Evolutionary conservation across 1,284 basidiomycete genomes (phyloP).

Genomic region (Cryptococcus deneoformans): DNA sequence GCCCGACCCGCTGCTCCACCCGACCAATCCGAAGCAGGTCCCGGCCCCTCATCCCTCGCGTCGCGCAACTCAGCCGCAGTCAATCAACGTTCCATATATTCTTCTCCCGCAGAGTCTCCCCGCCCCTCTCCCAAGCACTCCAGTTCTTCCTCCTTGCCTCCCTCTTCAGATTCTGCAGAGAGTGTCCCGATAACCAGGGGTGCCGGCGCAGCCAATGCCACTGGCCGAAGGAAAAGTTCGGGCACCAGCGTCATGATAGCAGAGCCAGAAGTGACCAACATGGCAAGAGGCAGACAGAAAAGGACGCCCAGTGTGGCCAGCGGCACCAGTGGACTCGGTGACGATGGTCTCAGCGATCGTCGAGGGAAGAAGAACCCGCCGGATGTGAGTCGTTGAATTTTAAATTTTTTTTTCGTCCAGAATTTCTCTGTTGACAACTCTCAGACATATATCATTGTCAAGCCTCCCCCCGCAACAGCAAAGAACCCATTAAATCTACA

Average conservation of each 20-base stretch:
- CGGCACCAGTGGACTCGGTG: not conserved
- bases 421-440: too few species aligned
- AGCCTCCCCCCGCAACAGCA: conserved; percentile 34
- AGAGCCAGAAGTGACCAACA: conserved; percentile 14
- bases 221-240: conserved; percentile 11
- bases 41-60: not conserved
- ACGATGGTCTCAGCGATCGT: not conserved
- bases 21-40: not conserved
- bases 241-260: conserved; percentile 18
- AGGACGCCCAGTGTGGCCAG: not conserved
- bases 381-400: conserved; percentile 13
- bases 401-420: too few species aligned
- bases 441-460: not conserved
- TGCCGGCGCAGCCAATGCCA: not conserved
- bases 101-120: conserved; percentile 7
- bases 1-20: not conserved
- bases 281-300: not conserved
- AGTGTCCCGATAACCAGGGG: conserved; percentile 3
- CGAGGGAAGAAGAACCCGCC: conserved; percentile 13
- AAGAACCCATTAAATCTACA: conserved; percentile 85
- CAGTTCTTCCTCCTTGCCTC: conserved; percentile 7
- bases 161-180: conserved; percentile 8
- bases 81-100: not conserved
- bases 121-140: conserved; percentile 12
- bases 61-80: not conserved